A percentile compares a stretch with the other conserved stretches of the same genome.
These are phyloP conservation scores for Aspergillus novofumigatus DNA, from an alignment of 2,329 filamentous ascomycete genomes.

Conservation along the genomic window DNA sequence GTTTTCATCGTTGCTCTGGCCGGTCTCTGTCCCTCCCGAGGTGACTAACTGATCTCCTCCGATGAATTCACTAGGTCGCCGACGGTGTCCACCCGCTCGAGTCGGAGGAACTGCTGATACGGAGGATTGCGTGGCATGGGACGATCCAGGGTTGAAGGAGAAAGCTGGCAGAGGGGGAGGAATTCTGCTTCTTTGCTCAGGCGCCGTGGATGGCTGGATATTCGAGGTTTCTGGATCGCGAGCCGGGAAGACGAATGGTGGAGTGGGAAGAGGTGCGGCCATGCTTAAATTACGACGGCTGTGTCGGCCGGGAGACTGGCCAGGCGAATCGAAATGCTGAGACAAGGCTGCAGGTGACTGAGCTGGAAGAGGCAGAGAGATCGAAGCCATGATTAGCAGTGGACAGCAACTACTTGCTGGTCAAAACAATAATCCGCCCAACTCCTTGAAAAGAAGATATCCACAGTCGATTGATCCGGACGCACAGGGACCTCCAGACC, in stretches of 20 bases:
- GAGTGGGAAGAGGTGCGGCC: slow-evolving; percentile 50
- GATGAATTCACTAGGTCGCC: slow-evolving; percentile 82
- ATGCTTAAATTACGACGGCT: slow-evolving; percentile 25
- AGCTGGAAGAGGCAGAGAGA: slow-evolving; percentile 33
- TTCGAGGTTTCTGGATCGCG: slow-evolving; percentile 35
- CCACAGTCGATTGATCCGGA: slow-evolving; percentile 17
- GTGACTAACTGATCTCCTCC: slow-evolving; percentile 56
- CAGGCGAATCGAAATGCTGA: slow-evolving; percentile 24
- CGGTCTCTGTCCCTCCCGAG: slow-evolving; percentile 60
- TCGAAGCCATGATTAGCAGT: slow-evolving; percentile 29
- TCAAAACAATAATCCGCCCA: slow-evolving; percentile 5
- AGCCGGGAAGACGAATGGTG: slow-evolving; percentile 61
- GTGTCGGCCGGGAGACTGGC: slow-evolving; percentile 14
- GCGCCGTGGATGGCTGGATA: slow-evolving; percentile 39
- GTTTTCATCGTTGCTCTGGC: slow-evolving; percentile 22
- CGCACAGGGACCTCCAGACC: slow-evolving; percentile 26
- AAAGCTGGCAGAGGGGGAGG: slow-evolving; percentile 34
- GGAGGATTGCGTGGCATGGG: slow-evolving; percentile 44
- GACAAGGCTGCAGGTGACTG: slow-evolving; percentile 22
- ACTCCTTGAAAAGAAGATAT: slow-evolving; percentile 3
- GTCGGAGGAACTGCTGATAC: slow-evolving; percentile 50
- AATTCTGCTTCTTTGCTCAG: slow-evolving; percentile 48
- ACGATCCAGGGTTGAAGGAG: slow-evolving; percentile 34
- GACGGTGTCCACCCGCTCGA: slow-evolving; percentile 60
- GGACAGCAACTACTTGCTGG: background rate